phyloP scores from a whole-genome alignment of 441 rosid species.

The Francoa sonchifolia region DNA sequence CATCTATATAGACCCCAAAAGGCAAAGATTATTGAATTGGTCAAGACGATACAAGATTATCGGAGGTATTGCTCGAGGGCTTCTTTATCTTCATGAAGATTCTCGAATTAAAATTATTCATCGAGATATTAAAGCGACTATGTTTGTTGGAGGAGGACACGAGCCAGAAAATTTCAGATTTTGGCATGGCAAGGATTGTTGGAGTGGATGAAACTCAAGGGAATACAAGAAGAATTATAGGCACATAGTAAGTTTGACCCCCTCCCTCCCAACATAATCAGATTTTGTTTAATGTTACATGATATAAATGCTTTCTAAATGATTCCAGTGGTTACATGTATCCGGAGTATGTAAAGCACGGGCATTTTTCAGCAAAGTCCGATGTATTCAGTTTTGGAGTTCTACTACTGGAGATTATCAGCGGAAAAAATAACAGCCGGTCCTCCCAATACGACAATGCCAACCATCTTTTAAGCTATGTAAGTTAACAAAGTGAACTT shows the following conservation, averaged over 20 bases:
- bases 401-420: slow-evolving; percentile 11
- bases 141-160: slow-evolving; percentile 24
- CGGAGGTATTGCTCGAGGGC: slow-evolving; percentile 34
- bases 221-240: slow-evolving; percentile 23
- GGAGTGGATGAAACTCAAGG: slow-evolving; percentile 21
- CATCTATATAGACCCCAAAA: slow-evolving; percentile 17
- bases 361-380: slow-evolving; percentile 15
- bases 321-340: slow-evolving; percentile 39
- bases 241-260: slow-evolving; percentile 30
- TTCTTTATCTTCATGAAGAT: slow-evolving; percentile 38
- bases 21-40: slow-evolving; percentile 26
- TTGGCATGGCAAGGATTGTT: slow-evolving; percentile 37
- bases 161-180: slow-evolving; percentile 35
- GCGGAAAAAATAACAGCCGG: slow-evolving; percentile 4
- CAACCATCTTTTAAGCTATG: background rate
- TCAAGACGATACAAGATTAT: slow-evolving; percentile 26
- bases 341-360: slow-evolving; percentile 34
- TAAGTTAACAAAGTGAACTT: no score
- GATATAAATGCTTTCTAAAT: background rate
- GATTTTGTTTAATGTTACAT: background rate
- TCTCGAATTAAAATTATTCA: slow-evolving; percentile 30
- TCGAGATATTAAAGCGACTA: slow-evolving; percentile 32
- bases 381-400: slow-evolving; percentile 23
- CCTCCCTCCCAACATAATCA: no score
- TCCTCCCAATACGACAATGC: background rate